Evolutionary conservation across 768 basidiomycete genomes (phyloP), one percentile per base, ranked within the genome.

Genomic region (Cyathus striatus): DNA sequence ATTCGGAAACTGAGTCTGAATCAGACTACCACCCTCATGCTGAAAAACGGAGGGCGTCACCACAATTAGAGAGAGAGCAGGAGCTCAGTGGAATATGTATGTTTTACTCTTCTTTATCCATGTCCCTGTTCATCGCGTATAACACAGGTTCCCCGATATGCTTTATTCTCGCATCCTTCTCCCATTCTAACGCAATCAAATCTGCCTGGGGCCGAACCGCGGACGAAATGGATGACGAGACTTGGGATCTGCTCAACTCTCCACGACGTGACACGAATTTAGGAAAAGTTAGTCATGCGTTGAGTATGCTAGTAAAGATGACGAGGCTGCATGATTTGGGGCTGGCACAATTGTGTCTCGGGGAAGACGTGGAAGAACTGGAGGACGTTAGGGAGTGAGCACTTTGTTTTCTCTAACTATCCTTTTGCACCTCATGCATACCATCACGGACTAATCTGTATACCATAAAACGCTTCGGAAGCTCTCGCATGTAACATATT

Each of bases 41-140:
- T 24, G 40, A 49, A 34, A 44, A 52, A 44, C 52, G 35, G 7
- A 9, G 10, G 10, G 6, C 52, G n/a, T 51, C 58, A 6, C 68
- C 71, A 1, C 65, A 66, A 48, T 69, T 80, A 21, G 50, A 57
- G 33, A 67, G 71, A 16, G 87, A 90, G 55, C 86, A 87, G 49
- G 63, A 72, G 42, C 73, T 90, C 38, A 90, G 88, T 48, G 88
- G 87, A 2, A 63, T 90, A 43, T 90, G 87, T 90, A 57, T 42
- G 84, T 69, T 4, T 6, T 7, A 9, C 41, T 27, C 33, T 6
- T 39, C 23, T 25, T 35, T 35, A 35, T 27, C 25, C 20, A 36
- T 17, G 16, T 10, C 32, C n/a, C 41, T 30, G 24, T 9, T 33
- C 16, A 38, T 38, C 20, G 18, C 26, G 38, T 41, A 13, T 24